phyloP scores from a whole-genome alignment of 2,329 filamentous ascomycete species.

The Escovopsis sp. region DNA sequence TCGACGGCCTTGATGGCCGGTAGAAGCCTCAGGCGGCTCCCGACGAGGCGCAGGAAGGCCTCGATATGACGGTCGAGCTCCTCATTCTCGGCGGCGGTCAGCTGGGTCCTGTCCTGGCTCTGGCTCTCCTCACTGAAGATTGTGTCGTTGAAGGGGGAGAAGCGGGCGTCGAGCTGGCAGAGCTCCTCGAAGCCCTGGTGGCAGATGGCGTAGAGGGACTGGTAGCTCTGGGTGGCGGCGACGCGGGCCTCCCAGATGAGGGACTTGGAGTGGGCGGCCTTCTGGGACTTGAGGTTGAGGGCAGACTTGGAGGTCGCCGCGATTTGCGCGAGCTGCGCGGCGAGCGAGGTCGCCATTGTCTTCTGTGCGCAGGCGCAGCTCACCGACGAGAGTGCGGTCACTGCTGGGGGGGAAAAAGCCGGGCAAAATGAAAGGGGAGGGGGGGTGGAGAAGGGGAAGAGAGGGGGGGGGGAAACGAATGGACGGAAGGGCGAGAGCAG shows the following conservation, averaged over 20 bases:
- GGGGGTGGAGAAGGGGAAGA: too few species aligned
- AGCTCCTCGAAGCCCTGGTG: constrained; percentile 82
- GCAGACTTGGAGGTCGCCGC: constrained; percentile 79
- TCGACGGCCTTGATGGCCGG: constrained; percentile 85
- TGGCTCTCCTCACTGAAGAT: constrained; percentile 93
- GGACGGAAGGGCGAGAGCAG: constrained; percentile 1
- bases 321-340: constrained; percentile 86
- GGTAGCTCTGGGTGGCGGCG: constrained; percentile 77
- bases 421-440: constrained; percentile 4
- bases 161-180: constrained; percentile 71
- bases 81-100: constrained; percentile 67
- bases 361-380: constrained; percentile 9
- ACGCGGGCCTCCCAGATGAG: constrained; percentile 80
- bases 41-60: constrained; percentile 66
- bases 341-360: constrained; percentile 68
- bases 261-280: constrained; percentile 81
- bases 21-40: constrained; percentile 62
- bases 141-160: constrained; percentile 55
- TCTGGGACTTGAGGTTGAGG: constrained; percentile 85
- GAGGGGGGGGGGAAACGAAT: constrained; percentile 8
- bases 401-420: too few species aligned
- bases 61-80: constrained; percentile 67
- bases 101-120: constrained; percentile 69
- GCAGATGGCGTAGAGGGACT: constrained; percentile 76
- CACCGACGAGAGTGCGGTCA: too few species aligned